Evolutionary conservation across 345 rosid species (phyloP).

Genomic region (Geranium brycei): DNA sequence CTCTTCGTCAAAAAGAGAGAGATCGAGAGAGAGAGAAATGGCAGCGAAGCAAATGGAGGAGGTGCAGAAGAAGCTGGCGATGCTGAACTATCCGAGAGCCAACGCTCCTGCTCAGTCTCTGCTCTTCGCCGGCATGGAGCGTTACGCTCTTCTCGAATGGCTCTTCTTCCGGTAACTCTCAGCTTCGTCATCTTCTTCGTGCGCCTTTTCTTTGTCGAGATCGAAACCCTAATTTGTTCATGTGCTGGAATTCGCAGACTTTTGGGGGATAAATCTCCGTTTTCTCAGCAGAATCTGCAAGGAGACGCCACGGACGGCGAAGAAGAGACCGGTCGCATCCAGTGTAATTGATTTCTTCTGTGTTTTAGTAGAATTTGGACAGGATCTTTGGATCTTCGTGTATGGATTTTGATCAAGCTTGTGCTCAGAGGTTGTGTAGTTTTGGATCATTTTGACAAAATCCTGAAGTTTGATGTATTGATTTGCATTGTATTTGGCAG

Average conservation of each 20-base stretch:
- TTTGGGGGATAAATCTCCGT: constrained; percentile 87
- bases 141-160: constrained; percentile 94
- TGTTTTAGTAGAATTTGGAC: background rate
- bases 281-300: constrained; percentile 75
- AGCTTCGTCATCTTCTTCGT: background rate
- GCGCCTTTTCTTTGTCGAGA: background rate
- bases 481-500: constrained; percentile 23
- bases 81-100: constrained; percentile 63
- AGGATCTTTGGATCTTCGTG: background rate
- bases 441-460: background rate
- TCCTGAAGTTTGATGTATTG: background rate
- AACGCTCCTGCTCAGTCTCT: constrained; percentile 95
- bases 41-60: constrained; percentile 95
- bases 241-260: constrained; percentile 31
- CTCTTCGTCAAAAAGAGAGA: background rate
- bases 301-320: constrained; percentile 81
- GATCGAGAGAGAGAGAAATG: constrained; percentile 24
- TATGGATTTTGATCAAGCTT: background rate
- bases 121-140: constrained; percentile 98
- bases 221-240: background rate
- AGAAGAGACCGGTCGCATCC: constrained; percentile 92
- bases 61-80: constrained; percentile 60
- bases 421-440: background rate
- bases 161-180: constrained; percentile 56
- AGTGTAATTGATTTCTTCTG: constrained; percentile 25